Percentiles rank a stretch among this genome's conserved stretches.
Evolutionary conservation across 106 monocot species (phyloP).

Genomic region (Acorus gramineus): DNA sequence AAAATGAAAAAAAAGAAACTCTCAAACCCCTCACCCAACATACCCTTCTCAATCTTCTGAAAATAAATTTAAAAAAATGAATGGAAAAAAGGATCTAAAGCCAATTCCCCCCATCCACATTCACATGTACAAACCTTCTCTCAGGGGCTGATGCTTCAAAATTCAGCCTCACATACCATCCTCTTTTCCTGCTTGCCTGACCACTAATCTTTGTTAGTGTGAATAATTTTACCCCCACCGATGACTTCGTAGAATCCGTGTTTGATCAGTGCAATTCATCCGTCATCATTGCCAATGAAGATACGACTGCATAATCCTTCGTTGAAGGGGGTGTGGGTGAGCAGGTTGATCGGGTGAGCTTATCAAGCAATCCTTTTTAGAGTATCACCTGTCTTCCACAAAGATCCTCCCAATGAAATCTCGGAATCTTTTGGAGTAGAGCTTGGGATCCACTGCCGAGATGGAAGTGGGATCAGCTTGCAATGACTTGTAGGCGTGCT

Average conservation of each 20-base stretch:
- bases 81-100: neutral
- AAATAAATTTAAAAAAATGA: conserved; percentile 3
- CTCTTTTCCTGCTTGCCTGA: neutral
- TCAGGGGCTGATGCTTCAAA: conserved; percentile 31
- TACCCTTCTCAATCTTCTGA: neutral
- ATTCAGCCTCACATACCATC: conserved; percentile 20
- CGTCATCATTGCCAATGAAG: too few species aligned
- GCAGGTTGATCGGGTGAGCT: too few species aligned
- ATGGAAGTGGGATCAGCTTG: conserved; percentile 55
- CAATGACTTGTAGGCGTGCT: conserved; percentile 55
- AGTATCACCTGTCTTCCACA: conserved; percentile 22
- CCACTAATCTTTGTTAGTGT: too few species aligned
- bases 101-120: neutral
- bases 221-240: too few species aligned
- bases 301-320: too few species aligned
- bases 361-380: too few species aligned
- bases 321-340: too few species aligned
- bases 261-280: too few species aligned
- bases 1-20: conserved; percentile 7
- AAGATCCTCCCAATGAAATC: conserved; percentile 52
- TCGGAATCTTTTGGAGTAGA: conserved; percentile 49
- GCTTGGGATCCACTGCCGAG: conserved; percentile 58
- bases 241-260: too few species aligned
- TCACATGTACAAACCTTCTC: neutral
- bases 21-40: neutral